These are phyloP conservation scores for Kluyveromyces dobzhanskii DNA, from an alignment of 805 yeast genomes.

Conservation along the genomic window DNA sequence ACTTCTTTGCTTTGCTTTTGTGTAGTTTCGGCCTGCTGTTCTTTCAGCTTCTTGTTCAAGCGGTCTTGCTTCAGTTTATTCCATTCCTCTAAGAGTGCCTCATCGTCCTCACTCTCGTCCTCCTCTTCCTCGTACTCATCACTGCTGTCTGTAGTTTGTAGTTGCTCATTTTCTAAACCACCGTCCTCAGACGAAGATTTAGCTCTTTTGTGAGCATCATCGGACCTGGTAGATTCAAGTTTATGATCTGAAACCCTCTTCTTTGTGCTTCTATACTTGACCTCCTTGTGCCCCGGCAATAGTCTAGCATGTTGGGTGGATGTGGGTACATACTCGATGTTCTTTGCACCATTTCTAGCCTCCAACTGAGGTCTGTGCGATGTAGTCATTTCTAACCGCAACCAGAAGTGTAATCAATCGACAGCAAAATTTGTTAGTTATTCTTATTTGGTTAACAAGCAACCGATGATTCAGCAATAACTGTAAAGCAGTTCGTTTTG, in stretches of 20 bases:
- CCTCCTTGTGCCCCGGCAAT: constrained; percentile 45
- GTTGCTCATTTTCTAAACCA: constrained; percentile 30
- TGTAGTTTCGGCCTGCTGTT: constrained; percentile 21
- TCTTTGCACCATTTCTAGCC: constrained; percentile 46
- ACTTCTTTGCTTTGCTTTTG: constrained; percentile 5
- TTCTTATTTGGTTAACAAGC: too few species aligned
- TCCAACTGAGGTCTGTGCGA: constrained; percentile 66
- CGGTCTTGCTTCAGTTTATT: constrained; percentile 32
- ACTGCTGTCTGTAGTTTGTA: constrained; percentile 33
- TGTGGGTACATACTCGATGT: constrained; percentile 32
- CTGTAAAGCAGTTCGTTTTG: too few species aligned
- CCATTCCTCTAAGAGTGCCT: constrained; percentile 35
- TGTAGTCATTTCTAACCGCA: constrained; percentile 43
- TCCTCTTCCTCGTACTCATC: constrained; percentile 30
- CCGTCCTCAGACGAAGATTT: background rate
- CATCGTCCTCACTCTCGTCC: constrained; percentile 29
- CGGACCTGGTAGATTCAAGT: constrained; percentile 3
- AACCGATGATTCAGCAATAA: too few species aligned
- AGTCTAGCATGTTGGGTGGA: constrained; percentile 44
- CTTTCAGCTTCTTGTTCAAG: constrained; percentile 18
- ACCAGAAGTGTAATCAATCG: too few species aligned
- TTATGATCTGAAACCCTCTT: constrained; percentile 8
- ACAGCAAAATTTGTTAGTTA: too few species aligned
- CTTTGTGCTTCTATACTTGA: constrained; percentile 39
- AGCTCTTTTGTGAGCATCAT: constrained; percentile 10